Evolutionary conservation across 2,329 filamentous ascomycete species (phyloP), one percentile per base, ranked within the genome.

Genomic region (Trichoderma lentiforme): DNA sequence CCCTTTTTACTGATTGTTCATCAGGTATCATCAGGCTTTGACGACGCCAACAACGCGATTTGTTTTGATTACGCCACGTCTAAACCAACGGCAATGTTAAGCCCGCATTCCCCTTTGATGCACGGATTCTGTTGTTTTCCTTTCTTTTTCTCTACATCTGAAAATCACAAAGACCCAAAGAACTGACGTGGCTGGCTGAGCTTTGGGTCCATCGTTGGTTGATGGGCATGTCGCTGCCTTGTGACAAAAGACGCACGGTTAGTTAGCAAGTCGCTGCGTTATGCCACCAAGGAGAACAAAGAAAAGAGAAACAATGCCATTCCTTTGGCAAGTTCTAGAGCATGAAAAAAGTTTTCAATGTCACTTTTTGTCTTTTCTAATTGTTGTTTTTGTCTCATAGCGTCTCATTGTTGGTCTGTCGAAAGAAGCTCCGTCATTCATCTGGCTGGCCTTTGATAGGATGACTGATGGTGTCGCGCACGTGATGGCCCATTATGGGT

Each of bases 401-500:
- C 9, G 32, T 34, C 28, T 30, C 28, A 21, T 24, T 53, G 8
- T 56, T 36, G 21, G 47, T 30, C 2, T 4, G 12, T 12, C 24
- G 43, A 53, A 34, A 9, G 7, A 26, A 34, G n/a, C 12, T 4
- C 2, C 21, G 47, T 53, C 21, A 32, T 30, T 26, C 24, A n/a
- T 14, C 21, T 24, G 47, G 11, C 47, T 3, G 5, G 47, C n/a
- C 47, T 3, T 24, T 53, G 47, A 53, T 53, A 53, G 47, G 47
- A 53, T 53, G 47, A 26, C 53, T 68, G 32, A 67, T 28, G 8
- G 12, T 24, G n/a, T 53, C n/a, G 56, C 39, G 63, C 70, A 72
- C 70, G 70, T 72, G 70, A 72, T 68, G 63, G 43, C 70, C 58
- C 70, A 36, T 72, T 34, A 68, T 68, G 43, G 58, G 47, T 18